Evolutionary conservation across 108 stramenopile species (phyloP), one percentile per base, ranked within the genome.

Genomic region (Cylindrotheca closterium): DNA sequence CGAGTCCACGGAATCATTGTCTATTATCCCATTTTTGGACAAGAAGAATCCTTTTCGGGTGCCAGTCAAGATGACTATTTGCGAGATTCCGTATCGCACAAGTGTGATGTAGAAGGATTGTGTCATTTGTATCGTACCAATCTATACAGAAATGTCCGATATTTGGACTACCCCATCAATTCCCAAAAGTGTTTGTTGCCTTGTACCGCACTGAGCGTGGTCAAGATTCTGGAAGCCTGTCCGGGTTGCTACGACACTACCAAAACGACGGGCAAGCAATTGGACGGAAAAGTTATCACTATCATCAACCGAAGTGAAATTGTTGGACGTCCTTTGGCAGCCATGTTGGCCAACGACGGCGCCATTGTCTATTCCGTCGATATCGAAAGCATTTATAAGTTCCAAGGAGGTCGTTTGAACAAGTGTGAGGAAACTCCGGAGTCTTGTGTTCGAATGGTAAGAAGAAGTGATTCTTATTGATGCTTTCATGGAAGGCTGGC

Each of bases 11-110:
- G 97, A 27, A 95, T 98, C 51, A 95, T 98, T 66, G 95, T 98
- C 17, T 98, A 98, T 70, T 98, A 98, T 78, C 98, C 98, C 45
- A 96, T 96, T 60, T 98, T 98, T 66, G 98, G 96, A 10, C 87
- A 91, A 53, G 85, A 89, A 24, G 96, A 96, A 55, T 90, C 88
- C 18, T 98, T 96, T 65, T 91, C 77, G 49, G 98, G 98, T 15
- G 93, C 86, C 23, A 81, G 80, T 64, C 95, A 96, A 70, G 98
- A 98, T 76, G 98, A 98, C 74, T 96, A 96, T 69, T 72, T 98
- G n/a, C 80, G 98, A 37, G 98, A 98, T 72, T 75, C 83, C 5
- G 91, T 98, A 15, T 89, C 91, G 30, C 54, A 80, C 58, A 79
- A 89, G 65, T 95, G 96, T 71, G 98, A 98, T 67, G 98, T 98